Percentiles rank a stretch among this genome's conserved stretches.
phyloP scores from a whole-genome alignment of 495 filamentous ascomycete genomes.

The Tuber brumale region DNA sequence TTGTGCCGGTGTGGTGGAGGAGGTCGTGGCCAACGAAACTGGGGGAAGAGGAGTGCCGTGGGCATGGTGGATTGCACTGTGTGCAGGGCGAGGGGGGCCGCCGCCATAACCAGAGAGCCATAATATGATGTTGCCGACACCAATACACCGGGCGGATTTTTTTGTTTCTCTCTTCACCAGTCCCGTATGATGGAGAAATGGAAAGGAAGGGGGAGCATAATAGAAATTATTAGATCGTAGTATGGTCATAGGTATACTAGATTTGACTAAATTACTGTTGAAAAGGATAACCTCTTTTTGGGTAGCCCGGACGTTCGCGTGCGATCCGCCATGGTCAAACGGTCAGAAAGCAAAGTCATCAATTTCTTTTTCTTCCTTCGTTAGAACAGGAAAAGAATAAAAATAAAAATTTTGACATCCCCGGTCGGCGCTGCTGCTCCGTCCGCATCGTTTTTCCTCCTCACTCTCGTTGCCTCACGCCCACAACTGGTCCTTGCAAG shows the following conservation, averaged over 20 bases:
- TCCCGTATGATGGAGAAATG: background rate
- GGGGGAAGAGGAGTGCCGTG: background rate
- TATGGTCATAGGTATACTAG: background rate
- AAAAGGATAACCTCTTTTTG: background rate
- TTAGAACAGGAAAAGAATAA: conserved; percentile 10
- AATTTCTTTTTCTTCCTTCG: conserved; percentile 20
- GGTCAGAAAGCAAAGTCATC: conserved; percentile 16
- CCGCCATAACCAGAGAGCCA: background rate
- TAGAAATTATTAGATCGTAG: background rate
- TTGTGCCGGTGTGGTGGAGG: background rate
- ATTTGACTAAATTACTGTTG: background rate
- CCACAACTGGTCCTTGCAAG: conserved; percentile 5
- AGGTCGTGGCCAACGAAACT: background rate
- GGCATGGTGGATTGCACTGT: background rate
- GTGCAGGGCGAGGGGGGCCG: background rate
- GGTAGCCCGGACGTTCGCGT: background rate
- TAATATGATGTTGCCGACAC: background rate
- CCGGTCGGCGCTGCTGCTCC: conserved; percentile 20
- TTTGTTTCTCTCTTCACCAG: background rate
- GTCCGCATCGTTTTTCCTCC: conserved; percentile 20
- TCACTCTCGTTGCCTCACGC: conserved; percentile 3
- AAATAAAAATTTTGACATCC: conserved; percentile 34
- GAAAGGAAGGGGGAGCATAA: background rate
- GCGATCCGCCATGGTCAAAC: background rate
- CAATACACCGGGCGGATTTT: background rate